These are phyloP conservation scores for Mycena alexandri DNA, from an alignment of 768 basidiomycete species.

Conservation along the genomic window DNA sequence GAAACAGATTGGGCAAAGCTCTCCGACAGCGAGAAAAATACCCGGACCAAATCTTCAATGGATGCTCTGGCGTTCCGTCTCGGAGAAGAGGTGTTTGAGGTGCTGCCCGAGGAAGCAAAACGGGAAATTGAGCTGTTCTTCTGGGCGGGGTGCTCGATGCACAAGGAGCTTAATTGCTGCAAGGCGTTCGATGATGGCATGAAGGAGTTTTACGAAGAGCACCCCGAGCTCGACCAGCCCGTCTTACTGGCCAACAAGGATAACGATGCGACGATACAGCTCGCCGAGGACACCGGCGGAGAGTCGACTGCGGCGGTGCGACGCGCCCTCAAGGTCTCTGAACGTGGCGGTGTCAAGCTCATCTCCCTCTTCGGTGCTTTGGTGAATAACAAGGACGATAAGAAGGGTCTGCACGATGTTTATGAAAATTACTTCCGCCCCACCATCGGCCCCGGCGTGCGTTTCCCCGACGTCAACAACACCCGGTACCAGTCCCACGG, in stretches of 20 bases:
- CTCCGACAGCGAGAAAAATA: conserved; percentile 31
- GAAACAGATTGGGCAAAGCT: conserved; percentile 25
- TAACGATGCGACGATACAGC: conserved; percentile 36
- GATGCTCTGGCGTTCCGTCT: too few relatives aligned
- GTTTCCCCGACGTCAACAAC: conserved; percentile 39
- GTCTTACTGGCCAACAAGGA: too few relatives aligned
- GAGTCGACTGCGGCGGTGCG: conserved; percentile 10
- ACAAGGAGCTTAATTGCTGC: too few relatives aligned
- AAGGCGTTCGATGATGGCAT: too few relatives aligned
- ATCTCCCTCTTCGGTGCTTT: conserved; percentile 36
- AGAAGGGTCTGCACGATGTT: conserved; percentile 42
- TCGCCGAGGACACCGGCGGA: conserved; percentile 3
- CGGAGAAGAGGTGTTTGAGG: too few relatives aligned
- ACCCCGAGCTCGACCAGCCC: too few relatives aligned
- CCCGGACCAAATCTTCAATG: too few relatives aligned
- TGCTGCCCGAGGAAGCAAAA: too few relatives aligned
- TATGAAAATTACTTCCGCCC: conserved; percentile 27
- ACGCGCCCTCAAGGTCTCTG: conserved; percentile 32
- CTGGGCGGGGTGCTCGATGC: too few relatives aligned
- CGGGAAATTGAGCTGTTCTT: too few relatives aligned
- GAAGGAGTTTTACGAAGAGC: too few relatives aligned
- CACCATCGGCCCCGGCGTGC: not conserved
- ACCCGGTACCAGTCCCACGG: too few relatives aligned
- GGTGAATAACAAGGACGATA: conserved; percentile 44
- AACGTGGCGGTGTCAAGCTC: conserved; percentile 40